Base-by-base conservation (phyloP, 306 rosid species). In the Echinosophora koreensis region DNA sequence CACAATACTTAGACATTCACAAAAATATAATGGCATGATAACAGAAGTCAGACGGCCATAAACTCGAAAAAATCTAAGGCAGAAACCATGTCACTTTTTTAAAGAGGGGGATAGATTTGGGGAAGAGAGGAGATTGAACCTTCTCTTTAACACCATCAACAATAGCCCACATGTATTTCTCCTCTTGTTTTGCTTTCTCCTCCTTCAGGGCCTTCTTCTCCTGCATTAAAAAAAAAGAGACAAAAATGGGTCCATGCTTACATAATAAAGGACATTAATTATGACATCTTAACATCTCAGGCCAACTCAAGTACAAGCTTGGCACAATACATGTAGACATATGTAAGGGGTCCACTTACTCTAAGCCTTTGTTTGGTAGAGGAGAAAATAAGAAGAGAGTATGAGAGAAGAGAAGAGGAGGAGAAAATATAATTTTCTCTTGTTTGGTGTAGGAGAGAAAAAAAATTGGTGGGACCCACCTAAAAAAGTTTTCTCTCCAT, bases 131-230 rank as follows among this genome's bases (percentile, higher is more conserved):
- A 57, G 13, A 56, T 68, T 51, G 56, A 84, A 96, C 99, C 99
- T 96, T 96, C 86, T 92, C 99, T 83, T 96, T 91, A 66, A 92
- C 97, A 65, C 98, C 98, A 73, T 96, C 98, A 12, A 96, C 89
- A 27, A 87, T 38, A 69, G 99, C 99, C 99, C 98, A 96, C 96
- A 90, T 92, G 86, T 87, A 96, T 82, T 89, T 96, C 71, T 96
- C 99, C 91, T 96, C 99, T 80, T 87, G 97, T 77, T 91, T 90
- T 69, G 80, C n/a, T 81, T 91, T 96, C 79, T 96, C 99, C 78
- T 96, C 99, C 89, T 91, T 92, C 81, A 85, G 37, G 15, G 89
- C 80, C 80, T 96, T 92, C 89, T 92, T 96, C 85, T 96, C 99
- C 99, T 96, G 90, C 80, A 79, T 38, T 17, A 50, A 66, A 49